Base-by-base conservation (phyloP, 2,329 filamentous ascomycete species). In the Geosmithia morbida region DNA sequence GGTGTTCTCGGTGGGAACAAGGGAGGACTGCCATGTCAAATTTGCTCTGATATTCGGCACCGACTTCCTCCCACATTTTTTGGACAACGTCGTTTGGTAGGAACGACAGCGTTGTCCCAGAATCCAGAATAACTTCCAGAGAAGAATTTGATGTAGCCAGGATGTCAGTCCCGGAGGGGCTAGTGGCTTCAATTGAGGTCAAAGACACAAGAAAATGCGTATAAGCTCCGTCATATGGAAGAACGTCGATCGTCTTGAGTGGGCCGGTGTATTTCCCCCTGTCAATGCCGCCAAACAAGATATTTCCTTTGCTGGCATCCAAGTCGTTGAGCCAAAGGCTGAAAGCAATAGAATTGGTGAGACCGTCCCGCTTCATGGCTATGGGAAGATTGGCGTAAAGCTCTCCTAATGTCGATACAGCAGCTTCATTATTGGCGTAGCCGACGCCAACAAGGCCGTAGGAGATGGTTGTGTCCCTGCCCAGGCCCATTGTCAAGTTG, bases 271-370 rank as follows among this genome's bases (percentile, higher is more conserved):
- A 92, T 59, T 89, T 89, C 50, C 72, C 75, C 0, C 77, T 85
- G 59, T 90, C 85, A 49, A 89, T 78, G n/a, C 84, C 86, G 40
- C 86, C 86, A 54, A 90, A 92, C 1, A 90, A 67, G 50, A 90
- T 81, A 54, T 68, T 82, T 37, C 86, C 86, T 1, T 73, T 80
- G 50, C 71, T 79, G 0, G 83, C 63, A 49, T 68, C 69, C 10
- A 75, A 59, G 47, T 78, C 74, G 53, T 78, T 77, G 48, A 78
- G 66, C 81, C 81, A 87, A 19, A 88, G 62, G 49, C 81, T 86
- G 63, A 85, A 87, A 2, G 83, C 81, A 41, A 78, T 74, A 11
- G 74, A 75, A 51, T 77, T 77, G 60, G 85, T 85, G 46, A 77
- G 57, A 17, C 76, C 78, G 49, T 81, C 68, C 42, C 79, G 63